Conservation (phyloP, 768 basidiomycete species). For the Suillus decipiens region DNA sequence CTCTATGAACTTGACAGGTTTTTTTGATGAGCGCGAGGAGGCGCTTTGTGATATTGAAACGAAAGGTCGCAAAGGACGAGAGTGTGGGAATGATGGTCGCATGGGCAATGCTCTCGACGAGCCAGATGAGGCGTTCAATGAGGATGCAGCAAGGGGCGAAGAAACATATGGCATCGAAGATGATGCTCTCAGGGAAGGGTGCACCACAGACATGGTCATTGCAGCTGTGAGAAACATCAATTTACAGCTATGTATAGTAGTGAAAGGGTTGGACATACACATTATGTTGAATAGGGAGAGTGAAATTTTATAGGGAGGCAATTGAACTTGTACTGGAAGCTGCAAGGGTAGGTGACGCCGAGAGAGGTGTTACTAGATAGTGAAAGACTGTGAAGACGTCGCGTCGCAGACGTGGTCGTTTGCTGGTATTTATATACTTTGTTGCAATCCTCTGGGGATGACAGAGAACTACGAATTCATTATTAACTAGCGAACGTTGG, state of each 20-base stretch:
- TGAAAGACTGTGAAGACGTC: constrained; percentile 31
- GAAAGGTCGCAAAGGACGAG: constrained; percentile 80
- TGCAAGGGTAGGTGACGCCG: constrained; percentile 10
- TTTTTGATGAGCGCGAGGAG: constrained; percentile 33
- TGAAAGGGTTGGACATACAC: constrained; percentile 34
- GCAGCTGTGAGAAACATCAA: constrained; percentile 32
- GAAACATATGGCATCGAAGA: constrained; percentile 50
- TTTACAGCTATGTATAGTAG: constrained; percentile 15
- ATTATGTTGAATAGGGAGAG: constrained; percentile 25
- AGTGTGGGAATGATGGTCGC: constrained; percentile 62
- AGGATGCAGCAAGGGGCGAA: constrained; percentile 59
- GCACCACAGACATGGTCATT: constrained; percentile 42
- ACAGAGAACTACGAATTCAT: constrained; percentile 9
- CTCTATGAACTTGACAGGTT: constrained; percentile 74
- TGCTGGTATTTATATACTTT: constrained; percentile 27
- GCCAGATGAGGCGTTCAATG: constrained; percentile 34
- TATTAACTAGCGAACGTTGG: constrained; percentile 22
- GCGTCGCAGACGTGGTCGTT: constrained; percentile 34
- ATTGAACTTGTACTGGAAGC: neutral
- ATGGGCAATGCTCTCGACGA: constrained; percentile 38
- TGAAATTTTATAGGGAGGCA: constrained; percentile 5
- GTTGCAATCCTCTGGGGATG: constrained; percentile 26
- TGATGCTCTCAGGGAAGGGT: constrained; percentile 25
- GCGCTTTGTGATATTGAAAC: constrained; percentile 48
- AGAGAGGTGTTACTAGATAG: neutral